Evolutionary conservation across 2,329 filamentous ascomycete genomes (phyloP).

Genomic region (Stromatinia cepivora): DNA sequence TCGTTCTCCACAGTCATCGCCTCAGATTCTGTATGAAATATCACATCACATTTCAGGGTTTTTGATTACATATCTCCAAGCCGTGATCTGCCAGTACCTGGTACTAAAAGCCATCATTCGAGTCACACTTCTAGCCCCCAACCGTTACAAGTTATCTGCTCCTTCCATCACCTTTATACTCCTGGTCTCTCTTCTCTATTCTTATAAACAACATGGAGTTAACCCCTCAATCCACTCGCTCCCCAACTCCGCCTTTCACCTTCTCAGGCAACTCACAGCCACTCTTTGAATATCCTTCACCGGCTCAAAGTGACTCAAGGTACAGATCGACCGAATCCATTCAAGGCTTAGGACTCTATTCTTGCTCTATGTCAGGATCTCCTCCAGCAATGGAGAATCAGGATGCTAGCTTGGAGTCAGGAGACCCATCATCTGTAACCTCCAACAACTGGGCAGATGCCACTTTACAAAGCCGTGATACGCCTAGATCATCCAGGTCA

Average conservation of each 20-base stretch:
- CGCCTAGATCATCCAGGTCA: conserved; percentile 35
- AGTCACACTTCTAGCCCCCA: conserved; percentile 25
- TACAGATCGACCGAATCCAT: conserved; percentile 37
- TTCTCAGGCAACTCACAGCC: conserved; percentile 37
- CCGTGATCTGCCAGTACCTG: conserved; percentile 5
- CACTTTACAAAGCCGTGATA: conserved; percentile 32
- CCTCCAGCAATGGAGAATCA: conserved; percentile 32
- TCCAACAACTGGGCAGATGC: conserved; percentile 37
- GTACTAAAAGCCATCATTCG: conserved; percentile 4
- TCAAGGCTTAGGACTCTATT: conserved; percentile 39
- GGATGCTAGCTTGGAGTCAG: conserved; percentile 28
- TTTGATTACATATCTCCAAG: conserved; percentile 8
- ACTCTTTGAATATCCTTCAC: conserved; percentile 41
- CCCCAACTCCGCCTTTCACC: conserved; percentile 38
- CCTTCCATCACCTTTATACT: conserved; percentile 25
- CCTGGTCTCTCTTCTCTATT: conserved; percentile 26
- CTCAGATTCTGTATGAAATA: conserved; percentile 22
- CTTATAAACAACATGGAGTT: conserved; percentile 37
- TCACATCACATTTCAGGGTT: conserved; percentile 22
- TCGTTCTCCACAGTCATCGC: conserved; percentile 18
- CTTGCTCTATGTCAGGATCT: conserved; percentile 37
- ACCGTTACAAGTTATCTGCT: conserved; percentile 15
- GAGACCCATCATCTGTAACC: conserved; percentile 30
- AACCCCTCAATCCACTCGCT: conserved; percentile 40
- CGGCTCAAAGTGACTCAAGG: conserved; percentile 39